A percentile compares a stretch with the other conserved stretches of the same genome.
Evolutionary conservation across 805 yeast species (phyloP).

Genomic region (Zygotorulaspora chibaensis): DNA sequence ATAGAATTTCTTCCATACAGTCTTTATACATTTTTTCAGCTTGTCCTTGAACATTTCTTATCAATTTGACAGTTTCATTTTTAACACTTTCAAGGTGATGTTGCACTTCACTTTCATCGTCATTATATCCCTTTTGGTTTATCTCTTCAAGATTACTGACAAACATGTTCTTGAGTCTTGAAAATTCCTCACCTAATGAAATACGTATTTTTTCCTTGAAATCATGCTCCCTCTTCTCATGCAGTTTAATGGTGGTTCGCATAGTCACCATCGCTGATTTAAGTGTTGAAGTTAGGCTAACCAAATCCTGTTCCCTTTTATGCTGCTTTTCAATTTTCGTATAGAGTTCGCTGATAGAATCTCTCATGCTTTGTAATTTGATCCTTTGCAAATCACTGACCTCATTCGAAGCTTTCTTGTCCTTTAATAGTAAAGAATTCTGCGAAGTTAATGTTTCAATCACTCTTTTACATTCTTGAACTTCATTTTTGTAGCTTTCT

Average conservation of each 20-base stretch:
- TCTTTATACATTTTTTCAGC: slow-evolving; percentile 24
- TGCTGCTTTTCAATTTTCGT: slow-evolving; percentile 27
- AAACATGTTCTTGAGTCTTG: slow-evolving; percentile 17
- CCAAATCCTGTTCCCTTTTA: slow-evolving; percentile 27
- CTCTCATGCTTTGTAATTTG: slow-evolving; percentile 24
- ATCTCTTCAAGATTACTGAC: slow-evolving; percentile 15
- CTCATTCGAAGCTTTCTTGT: slow-evolving; percentile 29
- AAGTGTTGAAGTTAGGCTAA: slow-evolving; percentile 20
- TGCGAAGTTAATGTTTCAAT: slow-evolving; percentile 40
- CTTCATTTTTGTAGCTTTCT: slow-evolving; percentile 47
- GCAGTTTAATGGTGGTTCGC: slow-evolving; percentile 21
- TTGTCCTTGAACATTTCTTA: slow-evolving; percentile 17
- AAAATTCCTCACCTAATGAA: slow-evolving; percentile 24
- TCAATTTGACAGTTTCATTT: slow-evolving; percentile 15
- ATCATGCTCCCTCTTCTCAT: slow-evolving; percentile 21
- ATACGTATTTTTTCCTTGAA: slow-evolving; percentile 21
- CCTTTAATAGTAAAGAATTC: slow-evolving; percentile 30
- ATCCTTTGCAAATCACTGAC: slow-evolving; percentile 26
- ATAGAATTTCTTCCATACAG: slow-evolving; percentile 22
- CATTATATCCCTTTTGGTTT: slow-evolving; percentile 9
- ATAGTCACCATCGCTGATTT: slow-evolving; percentile 18
- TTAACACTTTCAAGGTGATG: slow-evolving; percentile 19
- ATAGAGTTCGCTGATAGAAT: slow-evolving; percentile 25
- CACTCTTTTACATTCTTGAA: slow-evolving; percentile 43
- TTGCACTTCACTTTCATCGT: slow-evolving; percentile 13